A percentile compares a stretch with the other conserved stretches of the same genome.
These are phyloP conservation scores for Colletotrichum theobromicola DNA, from an alignment of 2,329 filamentous ascomycete genomes.

Conservation along the genomic window DNA sequence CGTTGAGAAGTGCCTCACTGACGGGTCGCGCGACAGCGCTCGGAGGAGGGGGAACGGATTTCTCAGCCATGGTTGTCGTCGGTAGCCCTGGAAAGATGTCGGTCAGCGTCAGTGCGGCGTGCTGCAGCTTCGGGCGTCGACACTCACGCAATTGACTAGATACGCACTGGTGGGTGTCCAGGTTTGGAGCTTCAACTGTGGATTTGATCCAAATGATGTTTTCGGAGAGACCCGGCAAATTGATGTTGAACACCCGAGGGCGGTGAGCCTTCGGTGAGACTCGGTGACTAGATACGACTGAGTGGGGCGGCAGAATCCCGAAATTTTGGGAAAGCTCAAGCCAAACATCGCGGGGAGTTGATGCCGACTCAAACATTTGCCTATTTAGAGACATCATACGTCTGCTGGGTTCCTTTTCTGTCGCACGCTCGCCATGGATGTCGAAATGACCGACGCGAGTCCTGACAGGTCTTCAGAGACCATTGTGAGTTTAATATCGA, in stretches of 20 bases:
- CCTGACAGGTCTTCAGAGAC: not conserved
- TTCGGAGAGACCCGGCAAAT: conserved; percentile 35
- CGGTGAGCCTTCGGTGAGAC: conserved; percentile 40
- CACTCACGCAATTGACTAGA: conserved; percentile 18
- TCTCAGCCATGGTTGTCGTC: conserved; percentile 55
- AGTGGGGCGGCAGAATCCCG: conserved; percentile 48
- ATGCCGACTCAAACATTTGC: not conserved
- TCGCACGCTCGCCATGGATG: conserved; percentile 12
- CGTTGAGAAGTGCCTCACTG: conserved; percentile 97
- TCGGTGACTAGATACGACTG: conserved; percentile 26
- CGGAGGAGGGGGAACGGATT: conserved; percentile 59
- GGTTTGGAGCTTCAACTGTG: conserved; percentile 14
- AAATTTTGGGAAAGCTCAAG: conserved; percentile 42
- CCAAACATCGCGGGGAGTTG: conserved; percentile 8
- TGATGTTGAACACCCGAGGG: conserved; percentile 41
- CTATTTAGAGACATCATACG: not conserved
- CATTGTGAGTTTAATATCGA: not conserved
- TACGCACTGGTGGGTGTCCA: conserved; percentile 16
- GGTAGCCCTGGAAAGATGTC: conserved; percentile 6
- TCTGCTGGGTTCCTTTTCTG: not conserved
- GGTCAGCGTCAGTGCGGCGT: conserved; percentile 25
- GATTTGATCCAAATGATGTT: conserved; percentile 23
- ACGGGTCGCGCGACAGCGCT: conserved; percentile 80
- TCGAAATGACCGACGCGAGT: conserved; percentile 11
- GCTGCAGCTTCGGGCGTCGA: not conserved